Conservation (phyloP, 371 early-diverging fungal species). For the Syncephalastrum contaminatum region DNA sequence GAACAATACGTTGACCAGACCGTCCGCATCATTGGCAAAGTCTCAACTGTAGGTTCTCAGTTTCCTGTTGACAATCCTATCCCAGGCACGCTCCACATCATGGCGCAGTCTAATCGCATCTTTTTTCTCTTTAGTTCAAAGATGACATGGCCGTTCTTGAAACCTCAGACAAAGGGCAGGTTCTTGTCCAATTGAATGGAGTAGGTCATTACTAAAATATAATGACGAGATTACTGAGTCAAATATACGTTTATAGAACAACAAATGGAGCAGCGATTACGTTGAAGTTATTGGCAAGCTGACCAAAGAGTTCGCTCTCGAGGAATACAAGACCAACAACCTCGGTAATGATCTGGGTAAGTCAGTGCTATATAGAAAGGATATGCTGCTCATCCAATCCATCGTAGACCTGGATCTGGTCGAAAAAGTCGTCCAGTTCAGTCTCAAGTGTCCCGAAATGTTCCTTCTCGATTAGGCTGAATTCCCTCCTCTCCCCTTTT, state of each 20-base stretch:
- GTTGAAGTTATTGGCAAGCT: constrained; percentile 50
- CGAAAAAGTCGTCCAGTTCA: constrained; percentile 42
- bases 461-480: constrained; percentile 14
- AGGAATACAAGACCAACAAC: constrained; percentile 40
- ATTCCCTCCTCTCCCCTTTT: neutral
- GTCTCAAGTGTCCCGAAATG: constrained; percentile 42
- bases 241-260: constrained; percentile 23
- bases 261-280: constrained; percentile 40
- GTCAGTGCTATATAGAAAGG: neutral
- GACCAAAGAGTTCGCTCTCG: constrained; percentile 33
- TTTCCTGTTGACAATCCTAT: neutral
- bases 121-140: no score
- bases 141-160: constrained; percentile 53
- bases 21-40: constrained; percentile 57
- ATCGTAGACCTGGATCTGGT: constrained; percentile 38
- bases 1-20: constrained; percentile 52
- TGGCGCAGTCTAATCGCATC: no score
- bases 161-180: constrained; percentile 52
- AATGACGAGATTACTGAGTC: no score
- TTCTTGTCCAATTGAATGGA: constrained; percentile 48
- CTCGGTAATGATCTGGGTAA: constrained; percentile 41
- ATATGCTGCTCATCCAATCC: neutral
- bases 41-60: constrained; percentile 45
- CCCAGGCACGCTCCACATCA: no score
- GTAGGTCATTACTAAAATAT: constrained; percentile 27